These are phyloP conservation scores for Gonapodya prolifera DNA, from an alignment of 192 early-diverging fungal species.

Conservation along the genomic window DNA sequence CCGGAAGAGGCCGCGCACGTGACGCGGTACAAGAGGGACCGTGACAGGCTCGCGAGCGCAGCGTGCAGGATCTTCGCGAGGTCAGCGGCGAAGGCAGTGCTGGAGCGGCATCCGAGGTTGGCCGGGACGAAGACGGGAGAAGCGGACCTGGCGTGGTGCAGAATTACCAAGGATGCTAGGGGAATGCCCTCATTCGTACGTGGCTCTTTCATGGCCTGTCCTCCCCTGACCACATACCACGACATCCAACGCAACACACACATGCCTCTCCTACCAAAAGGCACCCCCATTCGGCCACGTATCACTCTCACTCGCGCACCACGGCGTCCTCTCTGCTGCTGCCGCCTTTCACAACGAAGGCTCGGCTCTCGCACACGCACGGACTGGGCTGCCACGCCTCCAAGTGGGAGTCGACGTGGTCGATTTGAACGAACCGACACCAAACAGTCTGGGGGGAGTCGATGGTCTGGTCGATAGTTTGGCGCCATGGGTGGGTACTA, in stretches of 20 bases:
- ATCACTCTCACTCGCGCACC: not conserved
- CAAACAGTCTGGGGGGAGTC: not conserved
- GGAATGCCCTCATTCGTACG: not conserved
- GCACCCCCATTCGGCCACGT: not conserved
- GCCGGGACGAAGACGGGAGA: not conserved
- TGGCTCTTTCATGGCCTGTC: not conserved
- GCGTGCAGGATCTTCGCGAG: not conserved
- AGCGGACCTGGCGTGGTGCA: not conserved
- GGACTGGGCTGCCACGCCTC: not conserved
- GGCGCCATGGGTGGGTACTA: not conserved
- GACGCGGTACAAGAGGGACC: not conserved
- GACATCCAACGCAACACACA: too few species aligned
- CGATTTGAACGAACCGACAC: not conserved
- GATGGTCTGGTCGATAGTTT: not conserved
- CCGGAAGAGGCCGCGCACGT: not conserved
- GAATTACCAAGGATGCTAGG: not conserved
- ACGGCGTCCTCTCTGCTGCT: not conserved
- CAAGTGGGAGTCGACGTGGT: not conserved
- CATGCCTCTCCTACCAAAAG: not conserved
- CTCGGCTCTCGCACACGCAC: not conserved
- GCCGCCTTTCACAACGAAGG: not conserved
- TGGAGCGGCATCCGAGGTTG: not conserved
- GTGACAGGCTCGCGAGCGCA: not conserved
- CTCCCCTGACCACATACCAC: not conserved
- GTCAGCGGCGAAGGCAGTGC: not conserved